Evolutionary conservation across 495 filamentous ascomycete species (phyloP), one percentile per base, ranked within the genome.

Genomic region (Symbiotaphrina buchneri): DNA sequence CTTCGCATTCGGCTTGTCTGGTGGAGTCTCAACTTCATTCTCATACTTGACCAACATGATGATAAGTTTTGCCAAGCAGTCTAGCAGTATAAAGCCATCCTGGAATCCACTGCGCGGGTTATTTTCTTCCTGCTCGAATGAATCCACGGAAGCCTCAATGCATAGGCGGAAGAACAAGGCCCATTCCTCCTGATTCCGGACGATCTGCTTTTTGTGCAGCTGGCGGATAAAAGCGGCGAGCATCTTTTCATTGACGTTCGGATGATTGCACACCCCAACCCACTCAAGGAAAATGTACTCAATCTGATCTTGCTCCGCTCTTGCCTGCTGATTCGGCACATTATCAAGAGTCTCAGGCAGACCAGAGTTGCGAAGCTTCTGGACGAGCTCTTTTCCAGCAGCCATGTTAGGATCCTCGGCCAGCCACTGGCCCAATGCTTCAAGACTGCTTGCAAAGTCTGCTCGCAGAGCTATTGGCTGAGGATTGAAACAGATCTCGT

Each of bases 251-350:
- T 67, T 67, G 0, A 71, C 68, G 37, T 67, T 63, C 6, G 64
- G 59, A 29, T 77, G 74, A 48, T 75, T 68, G 55, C 69, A 82
- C 10, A 95, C 62, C 23, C 72, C 68, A 34, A 82, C 63, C 87
- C 87, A 99, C 47, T 95, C 87, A 6, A 74, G 77, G 46, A 99
- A 92, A 25, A 91, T 62, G 44, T 95, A 95, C 41, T 90, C 76
- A 53, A 93, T 68, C 40, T 92, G 84, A 31, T 85, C 74, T 27
- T 67, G 65, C 41, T 69, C 70, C 10, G 59, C 47, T 33, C 53
- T 40, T 15, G 66, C 51, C 31, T 54, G 54, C 31, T 67, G 61
- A 35, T 53, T 61, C 23, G 57, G 45, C 21, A 53, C 50, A 27
- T 52, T 44, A 35, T 56, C 54, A 31, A 57, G 44, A 23, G 53